Evolutionary conservation across 805 yeast species (phyloP), one percentile per base, ranked within the genome.

Genomic region (Barnettozyma sp.): DNA sequence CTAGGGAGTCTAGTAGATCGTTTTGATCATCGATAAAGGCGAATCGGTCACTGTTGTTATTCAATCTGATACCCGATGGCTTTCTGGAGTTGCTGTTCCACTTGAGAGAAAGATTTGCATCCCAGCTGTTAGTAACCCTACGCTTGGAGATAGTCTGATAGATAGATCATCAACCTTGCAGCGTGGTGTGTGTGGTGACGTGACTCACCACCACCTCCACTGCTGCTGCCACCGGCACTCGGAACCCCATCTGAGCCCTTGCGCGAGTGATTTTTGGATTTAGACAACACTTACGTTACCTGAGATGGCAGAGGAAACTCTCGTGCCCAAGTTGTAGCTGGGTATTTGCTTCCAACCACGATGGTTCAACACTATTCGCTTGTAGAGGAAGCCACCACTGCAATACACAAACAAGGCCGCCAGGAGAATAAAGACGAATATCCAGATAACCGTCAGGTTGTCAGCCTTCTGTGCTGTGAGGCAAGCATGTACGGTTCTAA

Each of bases 401-500:
- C 65, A 60, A 33, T 62, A 68, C 12, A 67, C 72, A 3, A 56
- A 55, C 5, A 63, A 43, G 1, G 70, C 71, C 21, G 67, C 60
- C 6, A 61, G 43, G 17, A 66, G 43, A 35, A 80, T 78, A 27
- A 75, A 61, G 13, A 74, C 42, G 44, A 82, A 78, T 33, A 82
- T 76, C 65, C 83, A 74, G 35, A 81, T 68, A 4, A 79, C 76
- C 13, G 79, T 78, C 36, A 73, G 58, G 41, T 81, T 76, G 49
- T 78, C 79, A 10, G 69, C 73, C 46, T 76, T 71, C 34, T 78
- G 76, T 8, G 83, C 76, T 1, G 87, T 80, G 0, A 94, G 84
- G 57, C 96, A 86, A 0, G 94, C 95, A 59, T 79, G 82, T 28
- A 83, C 76, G 4, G 94, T 82, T 45, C 86, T 62, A 22, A 85